A percentile compares a stretch with the other conserved stretches of the same genome.
Conservation (phyloP, 345 rosid species). For the Fremontodendron californicum region DNA sequence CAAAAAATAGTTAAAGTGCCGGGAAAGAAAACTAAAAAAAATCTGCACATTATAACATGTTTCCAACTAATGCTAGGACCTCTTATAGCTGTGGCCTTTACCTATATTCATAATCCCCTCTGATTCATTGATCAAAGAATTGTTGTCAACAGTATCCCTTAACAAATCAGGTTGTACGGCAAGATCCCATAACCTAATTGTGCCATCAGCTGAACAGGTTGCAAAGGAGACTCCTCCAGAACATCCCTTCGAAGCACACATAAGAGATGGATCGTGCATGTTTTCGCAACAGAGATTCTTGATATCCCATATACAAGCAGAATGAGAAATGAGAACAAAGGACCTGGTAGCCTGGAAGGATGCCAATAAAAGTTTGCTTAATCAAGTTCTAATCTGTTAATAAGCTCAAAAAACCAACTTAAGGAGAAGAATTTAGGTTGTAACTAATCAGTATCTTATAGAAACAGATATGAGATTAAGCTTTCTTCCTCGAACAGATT, state of each 20-base stretch:
- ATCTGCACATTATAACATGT: not conserved
- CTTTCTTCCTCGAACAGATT: constrained; percentile 3
- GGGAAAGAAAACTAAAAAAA: not conserved
- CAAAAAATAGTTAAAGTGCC: not conserved
- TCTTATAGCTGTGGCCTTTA: constrained; percentile 21
- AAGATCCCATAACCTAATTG: constrained; percentile 83
- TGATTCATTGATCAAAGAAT: constrained; percentile 27
- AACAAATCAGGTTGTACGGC: constrained; percentile 38
- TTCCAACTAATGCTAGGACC: not conserved
- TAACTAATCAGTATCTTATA: not conserved
- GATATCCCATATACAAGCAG: constrained; percentile 78
- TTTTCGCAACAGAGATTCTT: constrained; percentile 80
- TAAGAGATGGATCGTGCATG: constrained; percentile 61
- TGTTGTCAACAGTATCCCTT: constrained; percentile 27
- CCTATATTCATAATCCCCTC: constrained; percentile 45
- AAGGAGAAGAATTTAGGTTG: constrained; percentile 7
- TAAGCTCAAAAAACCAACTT: constrained; percentile 21
- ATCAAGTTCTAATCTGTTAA: constrained; percentile 17
- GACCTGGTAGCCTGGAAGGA: constrained; percentile 56
- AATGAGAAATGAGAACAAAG: constrained; percentile 63
- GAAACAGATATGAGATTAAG: constrained; percentile 5
- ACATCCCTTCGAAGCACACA: constrained; percentile 80
- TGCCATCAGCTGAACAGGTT: constrained; percentile 83
- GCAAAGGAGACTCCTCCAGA: constrained; percentile 77
- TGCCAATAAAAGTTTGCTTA: constrained; percentile 20